Percentiles rank a stretch among this genome's conserved stretches.
Evolutionary conservation across 257 asterid species (phyloP).

Genomic region (Nicotiana noctiflora): DNA sequence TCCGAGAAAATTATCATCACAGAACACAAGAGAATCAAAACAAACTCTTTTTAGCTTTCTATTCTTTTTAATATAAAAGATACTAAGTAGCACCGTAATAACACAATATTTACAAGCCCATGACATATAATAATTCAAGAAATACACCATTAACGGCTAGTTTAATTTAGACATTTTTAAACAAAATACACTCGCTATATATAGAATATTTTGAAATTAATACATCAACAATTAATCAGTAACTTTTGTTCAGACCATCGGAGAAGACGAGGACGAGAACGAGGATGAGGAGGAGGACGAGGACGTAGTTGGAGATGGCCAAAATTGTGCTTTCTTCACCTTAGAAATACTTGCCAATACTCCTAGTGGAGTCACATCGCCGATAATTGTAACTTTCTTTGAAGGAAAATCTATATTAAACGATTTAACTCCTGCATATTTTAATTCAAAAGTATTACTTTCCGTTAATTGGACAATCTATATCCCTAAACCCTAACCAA

Average conservation of each 20-base stretch:
- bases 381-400: constrained; percentile 66
- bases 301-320: constrained; percentile 48
- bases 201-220: neutral
- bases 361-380: constrained; percentile 61
- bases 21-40: constrained; percentile 14
- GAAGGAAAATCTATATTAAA: constrained; percentile 65
- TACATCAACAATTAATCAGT: constrained; percentile 1
- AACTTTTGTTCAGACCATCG: constrained; percentile 10
- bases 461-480: neutral
- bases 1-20: constrained; percentile 34
- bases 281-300: constrained; percentile 21
- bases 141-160: neutral
- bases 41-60: neutral
- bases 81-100: neutral
- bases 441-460: neutral
- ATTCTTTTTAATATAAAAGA: neutral
- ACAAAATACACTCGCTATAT: neutral
- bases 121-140: neutral
- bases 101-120: constrained; percentile 8
- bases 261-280: constrained; percentile 18
- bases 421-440: constrained; percentile 67
- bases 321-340: constrained; percentile 74
- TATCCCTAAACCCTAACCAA: neutral
- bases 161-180: neutral
- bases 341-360: constrained; percentile 71